phyloP scores from a whole-genome alignment of 106 monocot genomes.

The Apostasia ramifera region DNA sequence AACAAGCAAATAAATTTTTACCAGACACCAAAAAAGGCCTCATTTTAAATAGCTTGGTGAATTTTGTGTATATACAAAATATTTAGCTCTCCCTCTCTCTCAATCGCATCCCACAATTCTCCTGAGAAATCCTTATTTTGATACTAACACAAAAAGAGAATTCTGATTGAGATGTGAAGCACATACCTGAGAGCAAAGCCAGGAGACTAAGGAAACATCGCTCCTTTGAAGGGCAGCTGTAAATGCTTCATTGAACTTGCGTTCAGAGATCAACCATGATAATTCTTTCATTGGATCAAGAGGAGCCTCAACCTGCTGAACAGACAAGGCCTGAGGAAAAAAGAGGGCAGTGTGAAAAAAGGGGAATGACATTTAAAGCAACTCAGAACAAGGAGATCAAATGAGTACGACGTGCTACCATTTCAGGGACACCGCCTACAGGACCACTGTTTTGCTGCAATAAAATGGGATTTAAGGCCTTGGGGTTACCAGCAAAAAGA shows the following conservation, averaged over 20 bases:
- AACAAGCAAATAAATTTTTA: background rate
- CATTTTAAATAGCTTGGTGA: background rate
- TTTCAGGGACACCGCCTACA: slow-evolving; percentile 33
- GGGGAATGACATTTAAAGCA: background rate
- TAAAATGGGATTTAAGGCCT: slow-evolving; percentile 34
- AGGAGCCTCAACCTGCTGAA: slow-evolving; percentile 59
- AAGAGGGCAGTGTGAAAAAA: background rate
- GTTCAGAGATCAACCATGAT: slow-evolving; percentile 62
- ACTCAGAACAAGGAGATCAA: background rate
- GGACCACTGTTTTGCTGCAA: slow-evolving; percentile 58
- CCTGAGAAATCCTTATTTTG: too few species aligned
- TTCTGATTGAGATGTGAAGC: background rate
- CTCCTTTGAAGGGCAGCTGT: slow-evolving; percentile 87
- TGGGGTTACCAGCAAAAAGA: slow-evolving; percentile 46
- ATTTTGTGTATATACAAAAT: background rate
- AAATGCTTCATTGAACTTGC: slow-evolving; percentile 89
- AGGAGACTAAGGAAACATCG: slow-evolving; percentile 85
- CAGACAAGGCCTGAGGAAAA: slow-evolving; percentile 17
- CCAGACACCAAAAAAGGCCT: too few species aligned
- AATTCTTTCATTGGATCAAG: slow-evolving; percentile 82
- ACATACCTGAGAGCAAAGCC: slow-evolving; percentile 87
- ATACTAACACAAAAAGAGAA: too few species aligned
- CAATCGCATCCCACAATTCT: too few species aligned
- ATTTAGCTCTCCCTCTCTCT: too few species aligned
- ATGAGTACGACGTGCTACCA: slow-evolving; percentile 19